Evolutionary conservation across 2,329 filamentous ascomycete genomes (phyloP), one percentile per base, ranked within the genome.

Genomic region (Cladosporium sp.): DNA sequence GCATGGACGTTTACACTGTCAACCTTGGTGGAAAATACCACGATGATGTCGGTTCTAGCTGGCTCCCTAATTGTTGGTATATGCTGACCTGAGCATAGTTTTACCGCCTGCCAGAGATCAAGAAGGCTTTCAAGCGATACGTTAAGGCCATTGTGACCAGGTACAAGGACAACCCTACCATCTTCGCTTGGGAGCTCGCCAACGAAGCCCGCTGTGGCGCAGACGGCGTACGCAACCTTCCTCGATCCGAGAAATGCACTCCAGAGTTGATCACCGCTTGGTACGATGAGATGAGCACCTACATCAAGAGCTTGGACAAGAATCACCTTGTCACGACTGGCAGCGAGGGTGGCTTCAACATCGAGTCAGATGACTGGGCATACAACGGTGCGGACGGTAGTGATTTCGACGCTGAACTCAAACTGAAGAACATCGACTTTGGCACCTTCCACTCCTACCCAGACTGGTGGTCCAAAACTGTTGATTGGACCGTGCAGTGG

Each of bases 121-220:
- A 65, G 46, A 40, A 53, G 5, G 66, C 64, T n/a, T 91, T 90
- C 74, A 86, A 86, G 70, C 80, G 79, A 52, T 91, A 90, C 73
- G 82, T 90, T 71, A 78, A 83, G 53, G 79, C 80, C 0, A 81
- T 90, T 11, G 82, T 91, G 3, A 83, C 78, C 26, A 80, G 88
- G 14, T 90, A 89, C 78, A 83, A 80, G 58, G 78, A 82, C 67
- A 88, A 85, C 0, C 78, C 84, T 0, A 83, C 88, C 0, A 82
- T 91, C 61, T 85, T 90, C 69, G 86, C 87, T 0, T 91, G 88
- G 88, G 88, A 91, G 71, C 78, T 91, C 3, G 85, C 82, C 66
- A 91, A 91, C 69, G 88, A 91, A 76, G 85, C 88, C 18, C 81
- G 88, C 67, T 90, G 88, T 78, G 79, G 81, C 14, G 83, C 85